Evolutionary conservation across 2,329 filamentous ascomycete species (phyloP), one percentile per base, ranked within the genome.

Genomic region (Pseudopithomyces chartarum): DNA sequence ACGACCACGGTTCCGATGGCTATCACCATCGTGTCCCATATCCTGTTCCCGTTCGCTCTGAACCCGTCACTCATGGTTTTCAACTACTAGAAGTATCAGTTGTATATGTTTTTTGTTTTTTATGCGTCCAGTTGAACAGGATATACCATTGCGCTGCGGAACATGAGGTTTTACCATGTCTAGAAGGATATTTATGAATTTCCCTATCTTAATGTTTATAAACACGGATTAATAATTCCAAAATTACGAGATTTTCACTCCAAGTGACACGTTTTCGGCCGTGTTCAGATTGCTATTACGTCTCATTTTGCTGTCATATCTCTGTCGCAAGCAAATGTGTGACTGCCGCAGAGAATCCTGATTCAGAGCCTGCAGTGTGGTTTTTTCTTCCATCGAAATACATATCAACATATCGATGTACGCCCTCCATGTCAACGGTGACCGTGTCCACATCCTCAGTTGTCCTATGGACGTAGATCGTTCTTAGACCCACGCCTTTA

Each of bases 31-130:
- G 81, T 79, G 3, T 88, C 85, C 56, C 89, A 92, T 73, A 81
- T 91, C 57, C 77, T 91, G 48, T 73, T 92, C 57, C 89, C 89
- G 1, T 80, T 92, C 53, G 89, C 84, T 2, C 78, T 92, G 47
- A 92, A 92, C 74, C 89, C 89, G 15, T 88, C 87, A 3, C 78
- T 91, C 65, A 91, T 90, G 87, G 89, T 87, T 0, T 91, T 91
- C 75, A 89, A 87, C 23, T 91, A 87, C 84, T 90, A 84, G 61
- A 57, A 17, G 17, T 20, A 17, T 17, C 11, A 5, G 3, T 10
- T 15, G 39, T 42, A 29, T 2, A 42, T 38, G 12, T n/a, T 38
- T 22, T 22, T 42, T 4, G 19, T 17, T 42, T 42, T 11, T 42
- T 20, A 4, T 15, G 39, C 38, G 32, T 43, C 46, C 13, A 17